Conservation (phyloP, 441 rosid species). For the Gossypium schwendimanii region DNA sequence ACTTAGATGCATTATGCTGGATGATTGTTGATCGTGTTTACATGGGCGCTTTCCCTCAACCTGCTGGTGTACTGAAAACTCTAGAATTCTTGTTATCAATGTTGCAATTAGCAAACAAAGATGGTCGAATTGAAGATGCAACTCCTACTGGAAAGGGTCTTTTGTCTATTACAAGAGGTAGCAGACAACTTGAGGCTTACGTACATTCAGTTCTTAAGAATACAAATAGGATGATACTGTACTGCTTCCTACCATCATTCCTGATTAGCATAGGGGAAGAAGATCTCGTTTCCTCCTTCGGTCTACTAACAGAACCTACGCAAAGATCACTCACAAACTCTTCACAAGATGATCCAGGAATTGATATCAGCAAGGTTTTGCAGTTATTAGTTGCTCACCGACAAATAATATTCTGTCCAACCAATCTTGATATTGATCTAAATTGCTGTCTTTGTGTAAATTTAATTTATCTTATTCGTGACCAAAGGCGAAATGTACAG, state of each 20-base stretch:
- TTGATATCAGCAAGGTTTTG: conserved; percentile 75
- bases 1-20: conserved; percentile 92
- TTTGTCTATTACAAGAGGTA: conserved; percentile 80
- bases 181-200: conserved; percentile 85
- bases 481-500: conserved; percentile 77
- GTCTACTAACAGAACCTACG: conserved; percentile 67
- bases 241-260: conserved; percentile 94
- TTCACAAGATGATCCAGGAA: conserved; percentile 67
- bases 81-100: conserved; percentile 93
- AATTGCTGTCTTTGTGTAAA: conserved; percentile 94
- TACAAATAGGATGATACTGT: conserved; percentile 82
- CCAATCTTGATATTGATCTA: conserved; percentile 89
- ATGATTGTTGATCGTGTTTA: conserved; percentile 95
- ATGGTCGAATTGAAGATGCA: conserved; percentile 91
- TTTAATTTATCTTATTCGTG: conserved; percentile 75
- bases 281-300: conserved; percentile 66
- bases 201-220: conserved; percentile 90
- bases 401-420: conserved; percentile 86
- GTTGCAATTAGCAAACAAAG: conserved; percentile 96
- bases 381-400: conserved; percentile 91
- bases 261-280: conserved; percentile 87
- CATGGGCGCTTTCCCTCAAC: conserved; percentile 96
- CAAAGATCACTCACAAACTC: conserved; percentile 43
- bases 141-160: conserved; percentile 88
- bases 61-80: conserved; percentile 72